Evolutionary conservation across 345 rosid species (phyloP).

Genomic region (Jatropha curcas): DNA sequence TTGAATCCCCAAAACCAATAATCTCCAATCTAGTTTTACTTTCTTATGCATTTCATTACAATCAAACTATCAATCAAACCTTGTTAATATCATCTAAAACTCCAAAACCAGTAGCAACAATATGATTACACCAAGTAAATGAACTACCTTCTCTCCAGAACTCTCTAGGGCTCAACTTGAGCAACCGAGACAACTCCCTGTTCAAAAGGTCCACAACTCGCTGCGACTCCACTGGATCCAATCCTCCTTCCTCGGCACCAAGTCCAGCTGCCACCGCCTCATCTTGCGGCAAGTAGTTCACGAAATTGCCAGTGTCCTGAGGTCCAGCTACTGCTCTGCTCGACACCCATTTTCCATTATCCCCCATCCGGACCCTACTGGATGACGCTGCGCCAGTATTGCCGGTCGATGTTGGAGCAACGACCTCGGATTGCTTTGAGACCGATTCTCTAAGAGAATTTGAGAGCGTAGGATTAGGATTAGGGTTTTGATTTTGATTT

Average conservation of each 20-base stretch:
- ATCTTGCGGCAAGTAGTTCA: slow-evolving; percentile 89
- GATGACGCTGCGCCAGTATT: slow-evolving; percentile 24
- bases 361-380: slow-evolving; percentile 45
- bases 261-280: slow-evolving; percentile 91
- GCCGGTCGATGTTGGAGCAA: slow-evolving; percentile 18
- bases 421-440: slow-evolving; percentile 29
- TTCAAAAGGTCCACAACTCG: slow-evolving; percentile 89
- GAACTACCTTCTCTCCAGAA: slow-evolving; percentile 89
- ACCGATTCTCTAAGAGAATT: slow-evolving; percentile 57
- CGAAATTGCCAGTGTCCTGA: slow-evolving; percentile 52
- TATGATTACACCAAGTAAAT: background rate
- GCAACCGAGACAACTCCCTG: slow-evolving; percentile 75
- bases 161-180: slow-evolving; percentile 70
- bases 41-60: background rate
- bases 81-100: background rate
- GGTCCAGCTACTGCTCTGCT: slow-evolving; percentile 25
- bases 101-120: background rate
- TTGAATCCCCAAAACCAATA: too few species aligned
- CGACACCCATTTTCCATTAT: slow-evolving; percentile 43
- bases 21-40: too few species aligned
- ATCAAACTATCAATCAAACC: background rate
- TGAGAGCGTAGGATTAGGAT: slow-evolving; percentile 32
- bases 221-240: slow-evolving; percentile 93
- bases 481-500: slow-evolving; percentile 31
- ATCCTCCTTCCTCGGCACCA: slow-evolving; percentile 72